Percentiles rank a stretch among this genome's conserved stretches.
phyloP scores from a whole-genome alignment of 805 yeast genomes.

The Candida arabinofermentans region DNA sequence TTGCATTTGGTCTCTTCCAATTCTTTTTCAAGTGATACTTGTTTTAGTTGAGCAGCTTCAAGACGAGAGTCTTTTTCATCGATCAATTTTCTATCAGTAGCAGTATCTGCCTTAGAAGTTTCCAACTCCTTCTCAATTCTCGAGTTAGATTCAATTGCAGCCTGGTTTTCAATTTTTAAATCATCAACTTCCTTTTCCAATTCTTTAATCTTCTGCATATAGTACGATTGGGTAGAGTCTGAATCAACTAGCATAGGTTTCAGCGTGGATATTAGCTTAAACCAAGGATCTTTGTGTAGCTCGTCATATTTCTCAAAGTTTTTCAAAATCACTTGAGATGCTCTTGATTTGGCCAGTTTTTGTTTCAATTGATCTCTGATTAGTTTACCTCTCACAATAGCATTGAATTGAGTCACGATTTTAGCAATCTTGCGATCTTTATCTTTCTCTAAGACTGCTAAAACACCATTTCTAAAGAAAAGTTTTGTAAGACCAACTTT shows the following conservation, averaged over 20 bases:
- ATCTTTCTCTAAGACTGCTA: conserved; percentile 71
- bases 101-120: conserved; percentile 24
- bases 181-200: conserved; percentile 52
- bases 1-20: conserved; percentile 7
- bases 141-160: conserved; percentile 40
- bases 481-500: conserved; percentile 70
- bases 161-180: conserved; percentile 36
- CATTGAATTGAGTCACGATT: conserved; percentile 58
- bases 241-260: conserved; percentile 61
- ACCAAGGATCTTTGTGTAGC: conserved; percentile 68
- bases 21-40: conserved; percentile 12
- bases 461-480: conserved; percentile 72
- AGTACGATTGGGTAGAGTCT: conserved; percentile 36
- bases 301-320: conserved; percentile 53
- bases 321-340: conserved; percentile 63
- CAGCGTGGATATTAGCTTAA: conserved; percentile 60
- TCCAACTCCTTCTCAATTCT: conserved; percentile 35
- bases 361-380: conserved; percentile 46
- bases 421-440: conserved; percentile 61
- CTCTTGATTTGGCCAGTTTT: conserved; percentile 57
- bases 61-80: conserved; percentile 25
- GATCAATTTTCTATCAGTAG: conserved; percentile 29
- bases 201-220: conserved; percentile 53
- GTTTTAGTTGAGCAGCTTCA: conserved; percentile 7
- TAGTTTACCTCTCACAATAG: conserved; percentile 59